These are phyloP conservation scores for Wickerhamiella siamensis DNA, from an alignment of 805 yeast species.

Conservation along the genomic window DNA sequence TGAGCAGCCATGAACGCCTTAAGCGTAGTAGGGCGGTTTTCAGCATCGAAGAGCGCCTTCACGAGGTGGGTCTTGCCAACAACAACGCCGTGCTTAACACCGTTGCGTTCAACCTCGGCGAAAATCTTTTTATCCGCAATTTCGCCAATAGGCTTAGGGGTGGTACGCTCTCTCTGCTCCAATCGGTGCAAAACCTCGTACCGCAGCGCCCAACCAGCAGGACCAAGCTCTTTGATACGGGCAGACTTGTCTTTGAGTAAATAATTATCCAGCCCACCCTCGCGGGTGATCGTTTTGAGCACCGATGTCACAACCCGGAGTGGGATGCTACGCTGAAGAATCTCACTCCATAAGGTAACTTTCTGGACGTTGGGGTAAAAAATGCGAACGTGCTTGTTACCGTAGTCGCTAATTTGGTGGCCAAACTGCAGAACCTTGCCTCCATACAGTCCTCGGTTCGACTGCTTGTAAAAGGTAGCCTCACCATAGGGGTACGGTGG, in stretches of 20 bases:
- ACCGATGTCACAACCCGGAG: constrained; percentile 66
- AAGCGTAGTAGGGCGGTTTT: constrained; percentile 21
- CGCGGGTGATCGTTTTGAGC: constrained; percentile 72
- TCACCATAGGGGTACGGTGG: constrained; percentile 74
- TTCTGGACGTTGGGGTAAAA: constrained; percentile 74
- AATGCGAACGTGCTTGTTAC: constrained; percentile 54
- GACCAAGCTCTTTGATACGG: constrained; percentile 83
- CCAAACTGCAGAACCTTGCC: constrained; percentile 72
- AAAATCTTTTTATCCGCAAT: constrained; percentile 32
- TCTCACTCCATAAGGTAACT: constrained; percentile 72
- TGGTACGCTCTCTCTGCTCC: constrained; percentile 30
- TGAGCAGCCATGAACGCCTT: constrained; percentile 34
- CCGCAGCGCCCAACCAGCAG: constrained; percentile 81
- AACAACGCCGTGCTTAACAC: constrained; percentile 28
- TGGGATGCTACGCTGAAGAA: constrained; percentile 41
- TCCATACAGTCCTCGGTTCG: constrained; percentile 81
- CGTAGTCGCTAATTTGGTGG: constrained; percentile 61
- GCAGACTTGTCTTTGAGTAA: constrained; percentile 76
- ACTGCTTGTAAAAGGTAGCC: constrained; percentile 61
- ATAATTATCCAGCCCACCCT: constrained; percentile 90
- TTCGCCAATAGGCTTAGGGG: constrained; percentile 27
- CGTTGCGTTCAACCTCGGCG: constrained; percentile 28
- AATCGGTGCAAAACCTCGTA: constrained; percentile 46
- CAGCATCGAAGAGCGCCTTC: constrained; percentile 19
- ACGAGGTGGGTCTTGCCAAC: constrained; percentile 56